phyloP scores from a whole-genome alignment of 2,329 filamentous ascomycete genomes.

The Hirsutella rhossiliensis region DNA sequence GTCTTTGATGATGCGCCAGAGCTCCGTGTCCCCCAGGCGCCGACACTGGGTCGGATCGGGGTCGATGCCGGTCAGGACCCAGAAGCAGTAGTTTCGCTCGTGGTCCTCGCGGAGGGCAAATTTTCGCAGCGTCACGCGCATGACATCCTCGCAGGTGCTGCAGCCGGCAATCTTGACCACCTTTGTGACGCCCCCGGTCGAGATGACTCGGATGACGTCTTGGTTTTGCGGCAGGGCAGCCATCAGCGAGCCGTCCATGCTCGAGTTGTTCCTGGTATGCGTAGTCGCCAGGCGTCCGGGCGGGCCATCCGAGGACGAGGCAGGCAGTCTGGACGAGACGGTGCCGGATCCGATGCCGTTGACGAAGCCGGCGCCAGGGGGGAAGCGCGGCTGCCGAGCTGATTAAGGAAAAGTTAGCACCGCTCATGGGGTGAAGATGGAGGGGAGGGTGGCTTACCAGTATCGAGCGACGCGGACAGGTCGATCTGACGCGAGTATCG shows the following conservation, averaged over 20 bases:
- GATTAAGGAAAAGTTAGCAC: constrained; percentile 29
- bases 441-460: constrained; percentile 26
- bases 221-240: constrained; percentile 76
- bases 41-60: constrained; percentile 72
- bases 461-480: constrained; percentile 27
- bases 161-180: constrained; percentile 89
- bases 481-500: constrained; percentile 54
- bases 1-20: constrained; percentile 86
- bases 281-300: constrained; percentile 49
- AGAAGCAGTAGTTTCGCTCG: constrained; percentile 93
- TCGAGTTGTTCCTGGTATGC: constrained; percentile 71
- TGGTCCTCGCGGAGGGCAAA: constrained; percentile 82
- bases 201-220: constrained; percentile 86
- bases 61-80: constrained; percentile 76
- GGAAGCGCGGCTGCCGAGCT: constrained; percentile 43
- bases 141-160: constrained; percentile 84
- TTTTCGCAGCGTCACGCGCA: constrained; percentile 79
- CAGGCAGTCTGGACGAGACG: constrained; percentile 39
- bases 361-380: constrained; percentile 34
- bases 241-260: constrained; percentile 77
- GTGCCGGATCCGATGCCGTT: constrained; percentile 34
- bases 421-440: constrained; percentile 20
- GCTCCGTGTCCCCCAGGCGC: constrained; percentile 71
- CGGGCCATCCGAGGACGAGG: constrained; percentile 52
- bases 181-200: constrained; percentile 80